phyloP scores from a whole-genome alignment of 306 rosid species.

The Quercus berberidifolia region DNA sequence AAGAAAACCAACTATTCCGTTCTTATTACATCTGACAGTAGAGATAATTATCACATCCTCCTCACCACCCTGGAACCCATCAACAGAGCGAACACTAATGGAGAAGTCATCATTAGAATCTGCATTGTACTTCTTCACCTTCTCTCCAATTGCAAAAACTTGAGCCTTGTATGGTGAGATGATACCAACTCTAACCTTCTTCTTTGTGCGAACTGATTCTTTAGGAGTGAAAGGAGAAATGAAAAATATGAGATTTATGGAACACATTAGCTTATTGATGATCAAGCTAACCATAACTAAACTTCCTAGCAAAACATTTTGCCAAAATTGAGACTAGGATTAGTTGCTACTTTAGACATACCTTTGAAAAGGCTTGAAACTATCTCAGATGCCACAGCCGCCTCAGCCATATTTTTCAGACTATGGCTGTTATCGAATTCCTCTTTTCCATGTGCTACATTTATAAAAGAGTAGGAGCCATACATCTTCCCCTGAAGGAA shows the following conservation, averaged over 20 bases:
- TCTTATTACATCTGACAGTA: constrained; percentile 30
- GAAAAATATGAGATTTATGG: neutral
- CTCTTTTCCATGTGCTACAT: constrained; percentile 30
- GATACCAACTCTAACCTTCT: constrained; percentile 30
- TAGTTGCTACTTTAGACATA: neutral
- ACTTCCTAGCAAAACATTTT: neutral
- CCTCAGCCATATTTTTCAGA: constrained; percentile 31
- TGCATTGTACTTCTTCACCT: neutral
- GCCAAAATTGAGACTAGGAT: neutral
- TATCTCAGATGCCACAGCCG: constrained; percentile 26
- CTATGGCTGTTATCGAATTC: constrained; percentile 13
- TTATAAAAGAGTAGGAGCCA: constrained; percentile 26
- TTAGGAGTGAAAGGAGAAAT: neutral
- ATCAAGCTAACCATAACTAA: neutral
- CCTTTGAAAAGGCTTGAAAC: constrained; percentile 34
- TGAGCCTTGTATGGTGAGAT: constrained; percentile 49
- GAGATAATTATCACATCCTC: constrained; percentile 44
- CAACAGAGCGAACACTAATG: constrained; percentile 34
- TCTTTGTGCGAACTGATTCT: constrained; percentile 15
- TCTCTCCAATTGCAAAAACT: constrained; percentile 24
- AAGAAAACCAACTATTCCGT: constrained; percentile 30
- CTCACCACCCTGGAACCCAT: constrained; percentile 50
- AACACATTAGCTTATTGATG: neutral
- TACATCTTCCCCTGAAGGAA: constrained; percentile 29
- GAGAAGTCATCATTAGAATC: constrained; percentile 1